These are phyloP conservation scores for Daldinia vernicosa DNA, from an alignment of 495 filamentous ascomycete genomes.

Conservation along the genomic window DNA sequence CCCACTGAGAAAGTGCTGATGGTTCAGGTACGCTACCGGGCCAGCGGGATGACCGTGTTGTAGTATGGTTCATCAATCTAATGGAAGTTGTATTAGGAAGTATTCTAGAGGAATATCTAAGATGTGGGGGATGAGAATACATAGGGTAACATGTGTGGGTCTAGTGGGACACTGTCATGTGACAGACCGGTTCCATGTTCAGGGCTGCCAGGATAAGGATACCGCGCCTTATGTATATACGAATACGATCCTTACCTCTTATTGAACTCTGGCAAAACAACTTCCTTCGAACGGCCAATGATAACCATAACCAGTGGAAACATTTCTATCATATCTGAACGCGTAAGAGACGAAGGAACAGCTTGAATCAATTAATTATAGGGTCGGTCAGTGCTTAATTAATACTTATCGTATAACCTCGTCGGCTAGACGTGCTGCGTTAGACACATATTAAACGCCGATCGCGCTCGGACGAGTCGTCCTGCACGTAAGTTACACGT, in stretches of 20 bases:
- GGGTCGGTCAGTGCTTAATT: slow-evolving; percentile 8
- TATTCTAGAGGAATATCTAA: too few relatives aligned
- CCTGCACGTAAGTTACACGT: not conserved
- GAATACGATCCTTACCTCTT: not conserved
- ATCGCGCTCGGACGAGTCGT: not conserved
- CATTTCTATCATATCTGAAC: not conserved
- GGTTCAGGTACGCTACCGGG: too few relatives aligned
- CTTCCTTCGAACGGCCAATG: slow-evolving; percentile 18
- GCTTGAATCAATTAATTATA: not conserved
- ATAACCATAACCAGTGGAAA: not conserved
- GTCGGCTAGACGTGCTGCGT: not conserved
- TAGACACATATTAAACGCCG: not conserved
- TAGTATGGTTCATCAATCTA: too few relatives aligned
- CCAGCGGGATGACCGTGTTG: too few relatives aligned
- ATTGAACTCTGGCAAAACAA: not conserved
- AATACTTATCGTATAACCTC: not conserved
- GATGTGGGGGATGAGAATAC: too few relatives aligned
- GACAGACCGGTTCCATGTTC: too few relatives aligned
- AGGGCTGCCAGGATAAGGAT: too few relatives aligned
- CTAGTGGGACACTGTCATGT: too few relatives aligned
- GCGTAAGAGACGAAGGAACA: not conserved
- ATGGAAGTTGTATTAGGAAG: too few relatives aligned
- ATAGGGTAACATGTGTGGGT: too few relatives aligned
- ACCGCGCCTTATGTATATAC: too few relatives aligned
- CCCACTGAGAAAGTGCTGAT: too few relatives aligned